These are phyloP conservation scores for Colletotrichum chrysophilum DNA, from an alignment of 2,329 filamentous ascomycete genomes.

Conservation along the genomic window DNA sequence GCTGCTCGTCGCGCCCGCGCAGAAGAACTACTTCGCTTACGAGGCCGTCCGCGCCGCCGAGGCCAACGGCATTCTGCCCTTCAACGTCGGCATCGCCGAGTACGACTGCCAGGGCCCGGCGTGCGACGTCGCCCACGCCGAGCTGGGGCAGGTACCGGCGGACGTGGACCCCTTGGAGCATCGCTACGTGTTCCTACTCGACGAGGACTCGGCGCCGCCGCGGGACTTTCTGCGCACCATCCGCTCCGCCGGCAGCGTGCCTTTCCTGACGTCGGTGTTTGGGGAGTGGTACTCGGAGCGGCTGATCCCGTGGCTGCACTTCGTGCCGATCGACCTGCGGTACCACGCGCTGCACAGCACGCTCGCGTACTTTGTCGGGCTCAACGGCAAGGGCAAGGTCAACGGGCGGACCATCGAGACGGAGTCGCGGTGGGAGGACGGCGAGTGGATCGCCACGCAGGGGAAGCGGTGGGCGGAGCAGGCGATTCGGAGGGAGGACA, in stretches of 20 bases:
- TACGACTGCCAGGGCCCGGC: constrained; percentile 57
- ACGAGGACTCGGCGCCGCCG: constrained; percentile 73
- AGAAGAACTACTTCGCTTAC: constrained; percentile 53
- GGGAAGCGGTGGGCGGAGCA: constrained; percentile 69
- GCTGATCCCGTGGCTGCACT: constrained; percentile 78
- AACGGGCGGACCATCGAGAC: constrained; percentile 53
- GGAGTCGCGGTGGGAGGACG: constrained; percentile 56
- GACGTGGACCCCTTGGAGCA: constrained; percentile 64
- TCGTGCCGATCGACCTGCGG: constrained; percentile 77
- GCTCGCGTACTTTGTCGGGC: constrained; percentile 74
- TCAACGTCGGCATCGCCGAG: constrained; percentile 65
- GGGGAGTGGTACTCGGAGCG: constrained; percentile 81
- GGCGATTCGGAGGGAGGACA: constrained; percentile 73
- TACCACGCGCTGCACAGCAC: constrained; percentile 77
- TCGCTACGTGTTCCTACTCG: constrained; percentile 75
- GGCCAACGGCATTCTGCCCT: constrained; percentile 57
- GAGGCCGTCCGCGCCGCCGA: constrained; percentile 56
- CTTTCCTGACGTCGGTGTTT: constrained; percentile 76
- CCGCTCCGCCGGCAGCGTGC: constrained; percentile 65
- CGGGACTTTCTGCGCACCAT: constrained; percentile 65
- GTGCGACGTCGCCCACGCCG: constrained; percentile 56
- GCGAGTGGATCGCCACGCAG: constrained; percentile 68
- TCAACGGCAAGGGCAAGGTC: constrained; percentile 46
- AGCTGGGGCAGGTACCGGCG: constrained; percentile 52
- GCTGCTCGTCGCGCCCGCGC: constrained; percentile 53